A percentile compares a stretch with the other conserved stretches of the same genome.
Evolutionary conservation across 495 filamentous ascomycete genomes (phyloP).

Genomic region (Penicillium salamii): DNA sequence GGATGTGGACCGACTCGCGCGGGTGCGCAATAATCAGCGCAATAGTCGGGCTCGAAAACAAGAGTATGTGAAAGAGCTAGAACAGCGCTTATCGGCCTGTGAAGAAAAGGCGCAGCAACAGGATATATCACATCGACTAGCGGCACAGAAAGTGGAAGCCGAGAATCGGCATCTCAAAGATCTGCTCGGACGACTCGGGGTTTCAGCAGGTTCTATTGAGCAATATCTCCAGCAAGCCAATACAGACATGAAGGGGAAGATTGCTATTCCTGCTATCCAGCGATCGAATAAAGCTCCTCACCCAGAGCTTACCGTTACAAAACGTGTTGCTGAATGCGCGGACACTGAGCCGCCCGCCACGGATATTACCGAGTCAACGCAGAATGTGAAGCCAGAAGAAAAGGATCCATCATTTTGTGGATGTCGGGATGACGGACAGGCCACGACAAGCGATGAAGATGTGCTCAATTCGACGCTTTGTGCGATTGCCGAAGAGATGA

Average conservation of each 20-base stretch:
- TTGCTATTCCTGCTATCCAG: slow-evolving; percentile 38
- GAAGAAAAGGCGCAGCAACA: slow-evolving; percentile 42
- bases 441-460: slow-evolving; percentile 22
- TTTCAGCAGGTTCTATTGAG: slow-evolving; percentile 24
- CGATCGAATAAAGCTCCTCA: too few species aligned
- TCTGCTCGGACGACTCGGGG: slow-evolving; percentile 26
- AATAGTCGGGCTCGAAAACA: slow-evolving; percentile 73
- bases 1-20: slow-evolving; percentile 36
- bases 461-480: slow-evolving; percentile 42
- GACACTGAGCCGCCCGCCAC: background rate
- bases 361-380: background rate
- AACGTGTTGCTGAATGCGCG: background rate
- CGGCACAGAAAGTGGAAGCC: slow-evolving; percentile 34
- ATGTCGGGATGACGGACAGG: slow-evolving; percentile 19
- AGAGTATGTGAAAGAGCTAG: slow-evolving; percentile 70
- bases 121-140: slow-evolving; percentile 37
- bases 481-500: slow-evolving; percentile 38
- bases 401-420: slow-evolving; percentile 26
- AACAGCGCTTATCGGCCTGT: slow-evolving; percentile 58
- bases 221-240: slow-evolving; percentile 27
- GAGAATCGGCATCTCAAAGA: slow-evolving; percentile 35
- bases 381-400: background rate
- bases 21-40: slow-evolving; percentile 76
- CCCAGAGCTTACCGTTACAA: background rate
- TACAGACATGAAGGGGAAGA: slow-evolving; percentile 22